A percentile compares a stretch with the other conserved stretches of the same genome.
Conservation (phyloP, 2,329 filamentous ascomycete genomes). For the Bipolaris oryzae region DNA sequence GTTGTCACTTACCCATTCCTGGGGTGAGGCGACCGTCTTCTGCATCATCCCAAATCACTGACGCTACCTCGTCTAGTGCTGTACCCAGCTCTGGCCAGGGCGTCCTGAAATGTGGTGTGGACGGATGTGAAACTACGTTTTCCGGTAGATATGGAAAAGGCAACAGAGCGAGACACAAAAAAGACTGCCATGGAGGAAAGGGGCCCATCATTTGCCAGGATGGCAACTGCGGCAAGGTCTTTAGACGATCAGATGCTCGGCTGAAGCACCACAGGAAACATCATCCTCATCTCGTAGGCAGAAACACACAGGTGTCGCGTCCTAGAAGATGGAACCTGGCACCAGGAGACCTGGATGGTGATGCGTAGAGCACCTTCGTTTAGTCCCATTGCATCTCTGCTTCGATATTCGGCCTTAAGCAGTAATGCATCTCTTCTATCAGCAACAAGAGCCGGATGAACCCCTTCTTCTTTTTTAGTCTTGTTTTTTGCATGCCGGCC, state of each 20-base stretch:
- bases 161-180: background rate
- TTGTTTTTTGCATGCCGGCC: no score
- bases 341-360: no score
- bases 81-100: background rate
- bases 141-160: background rate
- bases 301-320: background rate
- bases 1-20: no score
- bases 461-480: no score
- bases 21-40: background rate
- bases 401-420: background rate
- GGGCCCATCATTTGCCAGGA: background rate
- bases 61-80: background rate
- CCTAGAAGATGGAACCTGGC: background rate
- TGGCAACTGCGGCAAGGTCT: background rate
- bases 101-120: background rate
- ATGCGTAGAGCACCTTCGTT: background rate
- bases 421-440: background rate
- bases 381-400: background rate
- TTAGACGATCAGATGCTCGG: background rate
- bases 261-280: background rate
- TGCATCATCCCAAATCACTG: background rate
- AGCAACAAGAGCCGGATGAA: no score
- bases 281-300: background rate
- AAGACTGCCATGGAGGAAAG: background rate
- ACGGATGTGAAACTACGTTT: background rate